phyloP scores from a whole-genome alignment of 73 alveolate genomes.

The Paramecium pentaurelia region DNA sequence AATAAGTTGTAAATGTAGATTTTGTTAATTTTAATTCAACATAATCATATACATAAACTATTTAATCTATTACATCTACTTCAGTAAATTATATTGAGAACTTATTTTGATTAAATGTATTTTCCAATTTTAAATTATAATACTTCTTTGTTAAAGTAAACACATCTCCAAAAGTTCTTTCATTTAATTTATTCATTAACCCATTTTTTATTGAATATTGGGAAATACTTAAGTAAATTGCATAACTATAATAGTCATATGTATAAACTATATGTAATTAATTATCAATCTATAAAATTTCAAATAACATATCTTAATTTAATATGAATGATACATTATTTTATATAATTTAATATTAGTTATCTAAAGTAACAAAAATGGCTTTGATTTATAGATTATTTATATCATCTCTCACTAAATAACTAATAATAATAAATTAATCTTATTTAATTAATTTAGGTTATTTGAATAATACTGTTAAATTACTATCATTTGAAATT shows the following conservation, averaged over 20 bases:
- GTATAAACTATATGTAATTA: background rate
- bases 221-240: background rate
- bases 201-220: background rate
- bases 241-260: background rate
- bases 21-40: background rate
- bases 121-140: background rate
- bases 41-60: background rate
- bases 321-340: background rate
- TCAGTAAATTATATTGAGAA: background rate
- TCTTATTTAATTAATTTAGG: background rate
- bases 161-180: background rate
- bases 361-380: background rate
- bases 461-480: background rate
- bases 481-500: background rate
- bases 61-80: background rate
- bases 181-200: background rate
- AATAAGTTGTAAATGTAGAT: background rate
- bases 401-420: background rate
- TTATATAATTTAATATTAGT: background rate
- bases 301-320: background rate
- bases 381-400: background rate
- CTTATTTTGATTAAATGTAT: background rate
- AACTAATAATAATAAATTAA: background rate
- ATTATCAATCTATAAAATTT: background rate
- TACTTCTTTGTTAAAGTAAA: background rate